Base-by-base conservation (phyloP, 352 stramenopile species). In the Phytopythium vexans region DNA sequence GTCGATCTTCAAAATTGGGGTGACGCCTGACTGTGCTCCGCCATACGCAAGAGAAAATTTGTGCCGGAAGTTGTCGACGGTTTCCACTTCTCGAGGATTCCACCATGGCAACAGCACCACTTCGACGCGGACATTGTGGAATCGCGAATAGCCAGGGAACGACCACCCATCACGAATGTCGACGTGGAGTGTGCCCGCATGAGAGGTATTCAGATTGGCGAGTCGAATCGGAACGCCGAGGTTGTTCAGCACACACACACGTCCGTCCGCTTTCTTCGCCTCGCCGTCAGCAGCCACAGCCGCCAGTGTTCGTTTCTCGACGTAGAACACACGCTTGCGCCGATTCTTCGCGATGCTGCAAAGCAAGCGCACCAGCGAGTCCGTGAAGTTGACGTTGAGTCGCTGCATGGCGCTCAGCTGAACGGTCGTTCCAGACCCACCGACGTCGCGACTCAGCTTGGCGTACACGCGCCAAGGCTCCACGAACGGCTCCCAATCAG, bases 241-340 rank as follows among this genome's bases (percentile, higher is more conserved):
- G 47, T 93, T 95, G 56, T 95, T 95, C 6, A 94, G 66, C n/a
- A 95, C 86, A 43, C 79, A 92, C 8, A 95, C 86, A 34, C 86
- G 77, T 1, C 84, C 84, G 41, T 92, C 76, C 47, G 92, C 84
- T 58, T 93, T 91, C 64, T 86, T 92, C 4, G 85, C 82, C 58
- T 92, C 81, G 1, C 74, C 82, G 49, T 94, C 82, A 14, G 84
- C 82, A 33, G 84, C 84, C 6, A 92, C 82, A 11, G 82, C 81
- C 0, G 81, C 78, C 27, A 88, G 81, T 1, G 83, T 87, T 6
- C 86, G 74, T 37, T 89, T 88, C 36, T 93, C 83, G 8, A 86
- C 64, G 51, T 79, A 80, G 27, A 88, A 72, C 14, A 91, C 75
- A 53, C 91, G 82, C 38, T 86, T 89, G 3, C 68, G 71, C 6